phyloP scores from a whole-genome alignment of 352 stramenopile species.

The Globisporangium emineosum region DNA sequence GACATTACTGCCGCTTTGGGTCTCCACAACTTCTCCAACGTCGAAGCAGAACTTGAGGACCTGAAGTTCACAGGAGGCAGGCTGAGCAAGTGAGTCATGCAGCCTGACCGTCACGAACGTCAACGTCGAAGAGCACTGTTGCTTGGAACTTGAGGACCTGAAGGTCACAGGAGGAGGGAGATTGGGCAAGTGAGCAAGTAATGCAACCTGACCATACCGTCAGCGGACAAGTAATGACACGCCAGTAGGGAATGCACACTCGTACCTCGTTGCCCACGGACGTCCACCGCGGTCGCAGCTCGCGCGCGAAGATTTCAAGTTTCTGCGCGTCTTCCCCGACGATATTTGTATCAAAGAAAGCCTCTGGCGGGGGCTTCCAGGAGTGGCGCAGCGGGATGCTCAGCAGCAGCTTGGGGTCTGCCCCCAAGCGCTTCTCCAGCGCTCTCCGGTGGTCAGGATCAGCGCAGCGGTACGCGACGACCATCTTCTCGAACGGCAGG shows the following conservation, averaged over 20 bases:
- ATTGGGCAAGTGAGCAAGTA: too few relatives aligned
- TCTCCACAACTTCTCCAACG: too few relatives aligned
- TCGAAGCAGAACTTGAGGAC: too few relatives aligned
- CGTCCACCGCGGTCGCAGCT: constrained; percentile 57
- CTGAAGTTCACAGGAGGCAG: too few relatives aligned
- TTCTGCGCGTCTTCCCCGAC: constrained; percentile 19
- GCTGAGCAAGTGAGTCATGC: too few relatives aligned
- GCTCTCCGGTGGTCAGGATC: constrained; percentile 9
- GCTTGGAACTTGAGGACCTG: constrained; percentile 62
- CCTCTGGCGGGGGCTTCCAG: constrained; percentile 69
- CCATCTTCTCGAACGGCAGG: constrained; percentile 60
- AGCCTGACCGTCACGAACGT: too few relatives aligned
- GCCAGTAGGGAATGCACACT: too few relatives aligned
- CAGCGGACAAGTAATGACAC: too few relatives aligned
- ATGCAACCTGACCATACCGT: too few relatives aligned
- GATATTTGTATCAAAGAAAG: constrained; percentile 36
- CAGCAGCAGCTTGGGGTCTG: constrained; percentile 36
- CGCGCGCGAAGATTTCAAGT: constrained; percentile 65
- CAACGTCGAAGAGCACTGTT: constrained; percentile 16
- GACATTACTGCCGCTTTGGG: too few relatives aligned
- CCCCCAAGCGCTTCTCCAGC: constrained; percentile 32
- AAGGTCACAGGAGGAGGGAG: constrained; percentile 1
- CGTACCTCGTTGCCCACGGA: constrained; percentile 62
- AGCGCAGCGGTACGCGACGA: constrained; percentile 46
- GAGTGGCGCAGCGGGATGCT: constrained; percentile 74